Percentiles rank a stretch among this genome's conserved stretches.
Conservation (phyloP, 1,139 yeast species). For the Schizosaccharomyces versatilis region DNA sequence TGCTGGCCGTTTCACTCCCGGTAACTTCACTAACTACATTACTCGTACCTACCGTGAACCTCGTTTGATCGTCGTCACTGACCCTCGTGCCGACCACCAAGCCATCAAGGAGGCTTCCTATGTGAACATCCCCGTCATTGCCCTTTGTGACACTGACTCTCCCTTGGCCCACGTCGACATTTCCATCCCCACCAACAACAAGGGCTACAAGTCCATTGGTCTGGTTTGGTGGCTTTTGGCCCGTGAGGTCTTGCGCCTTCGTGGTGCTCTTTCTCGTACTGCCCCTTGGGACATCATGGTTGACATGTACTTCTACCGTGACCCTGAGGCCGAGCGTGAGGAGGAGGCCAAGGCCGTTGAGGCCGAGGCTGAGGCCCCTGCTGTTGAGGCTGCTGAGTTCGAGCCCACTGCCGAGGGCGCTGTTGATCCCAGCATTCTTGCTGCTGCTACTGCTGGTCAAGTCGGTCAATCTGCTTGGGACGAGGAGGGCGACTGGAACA, state of each 20-base stretch:
- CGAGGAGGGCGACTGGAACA: constrained; percentile 94
- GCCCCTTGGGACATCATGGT: constrained; percentile 99
- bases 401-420: constrained; percentile 47
- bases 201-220: constrained; percentile 99
- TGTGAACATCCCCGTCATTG: constrained; percentile 99
- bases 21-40: constrained; percentile 99
- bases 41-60: constrained; percentile 99
- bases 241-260: constrained; percentile 97
- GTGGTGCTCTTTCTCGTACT: constrained; percentile 93
- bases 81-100: constrained; percentile 99
- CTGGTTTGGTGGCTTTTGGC: constrained; percentile 98
- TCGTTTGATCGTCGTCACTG: constrained; percentile 96
- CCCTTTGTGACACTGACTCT: constrained; percentile 94
- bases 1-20: constrained; percentile 99
- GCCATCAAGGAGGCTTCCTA: constrained; percentile 99
- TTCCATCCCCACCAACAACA: constrained; percentile 99
- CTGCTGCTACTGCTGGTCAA: constrained; percentile 18
- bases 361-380: constrained; percentile 33
- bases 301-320: constrained; percentile 98
- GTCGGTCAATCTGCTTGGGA: constrained; percentile 3
- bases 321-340: constrained; percentile 84
- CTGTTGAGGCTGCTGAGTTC: constrained; percentile 26
- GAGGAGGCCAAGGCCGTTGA: constrained; percentile 45
- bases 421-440: constrained; percentile 75
- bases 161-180: constrained; percentile 98